phyloP scores from a whole-genome alignment of 495 filamentous ascomycete genomes.

The Penicillium bialowiezense region DNA sequence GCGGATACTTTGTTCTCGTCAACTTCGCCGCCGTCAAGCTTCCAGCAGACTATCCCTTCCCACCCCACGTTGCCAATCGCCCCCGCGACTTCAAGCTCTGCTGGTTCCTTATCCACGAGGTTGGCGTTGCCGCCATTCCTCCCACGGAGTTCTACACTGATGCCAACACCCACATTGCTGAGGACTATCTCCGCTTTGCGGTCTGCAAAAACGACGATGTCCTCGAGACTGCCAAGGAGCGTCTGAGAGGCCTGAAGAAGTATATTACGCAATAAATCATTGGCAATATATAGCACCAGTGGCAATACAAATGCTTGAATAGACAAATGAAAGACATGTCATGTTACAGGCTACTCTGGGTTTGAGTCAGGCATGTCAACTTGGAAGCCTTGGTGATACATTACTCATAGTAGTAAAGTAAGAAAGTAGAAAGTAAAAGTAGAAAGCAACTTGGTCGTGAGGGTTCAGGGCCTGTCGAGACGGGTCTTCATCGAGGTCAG shows the following conservation, averaged over 20 bases:
- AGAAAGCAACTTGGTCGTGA: too few species aligned
- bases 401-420: too few species aligned
- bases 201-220: constrained; percentile 95
- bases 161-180: constrained; percentile 74
- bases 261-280: constrained; percentile 52
- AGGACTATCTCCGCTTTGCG: constrained; percentile 92
- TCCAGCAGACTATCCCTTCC: constrained; percentile 80
- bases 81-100: constrained; percentile 89
- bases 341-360: too few species aligned
- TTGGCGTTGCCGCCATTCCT: constrained; percentile 93
- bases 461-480: too few species aligned
- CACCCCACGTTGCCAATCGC: constrained; percentile 76
- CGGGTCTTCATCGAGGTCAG: too few species aligned
- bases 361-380: too few species aligned
- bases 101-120: constrained; percentile 95
- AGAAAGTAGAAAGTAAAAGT: too few species aligned
- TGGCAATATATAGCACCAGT: too few species aligned
- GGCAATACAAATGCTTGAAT: too few species aligned
- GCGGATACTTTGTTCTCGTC: constrained; percentile 93
- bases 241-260: constrained; percentile 80
- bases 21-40: constrained; percentile 85
- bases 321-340: too few species aligned
- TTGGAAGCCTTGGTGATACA: too few species aligned
- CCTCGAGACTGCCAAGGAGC: constrained; percentile 84
- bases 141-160: constrained; percentile 95